Base-by-base conservation (phyloP, 164 flowering plant genomes). In the Litsea cubeba region DNA sequence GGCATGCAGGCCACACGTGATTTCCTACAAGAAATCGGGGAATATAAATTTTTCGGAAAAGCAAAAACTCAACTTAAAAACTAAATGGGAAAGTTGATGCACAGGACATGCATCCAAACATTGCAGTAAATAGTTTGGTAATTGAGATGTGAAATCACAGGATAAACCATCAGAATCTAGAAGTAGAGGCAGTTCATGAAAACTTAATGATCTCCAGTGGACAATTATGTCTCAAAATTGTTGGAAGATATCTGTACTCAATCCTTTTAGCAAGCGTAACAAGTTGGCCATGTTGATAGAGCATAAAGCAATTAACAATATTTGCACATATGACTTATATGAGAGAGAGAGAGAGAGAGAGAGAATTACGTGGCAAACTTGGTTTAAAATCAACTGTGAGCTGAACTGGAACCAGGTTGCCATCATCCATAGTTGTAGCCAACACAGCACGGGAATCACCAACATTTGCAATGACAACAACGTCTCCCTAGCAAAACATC, bases 391-490 rank as follows among this genome's bases (percentile, higher is more conserved):
- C 98, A 12, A 84, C 74, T 1, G 98, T 89, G 1, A 94, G 94
- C 80, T 92, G 97, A 76, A 85, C 85, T 17, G 97, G 76, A 3
- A 80, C 84, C 81, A 94, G 80, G 78, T 77, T 86, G 69, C 94
- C 98, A 79, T 88, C 98, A 46, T 89, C 94, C 65, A 90, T 87
- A 62, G 85, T 83, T 15, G 93, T 88, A 22, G 86, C 98, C 62
- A 94, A 76, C 46, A 94, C 97, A 62, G 98, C 98, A 20, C 98
- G 91, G 22, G 98, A 94, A 72, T 94, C 98, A 3, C 98, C 98
- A 50, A 94, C 90, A 75, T 92, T 94, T 32, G 97, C 95, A 62
- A 94, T 71, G 24, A 85, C 24, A 50, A 94, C 69, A 50, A 79
- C 62, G 15, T 90, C 94, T 54, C 94, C 97, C 98, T 94, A 72